Evolutionary conservation across 306 rosid species (phyloP).

Genomic region (Ziziphus jujuba): DNA sequence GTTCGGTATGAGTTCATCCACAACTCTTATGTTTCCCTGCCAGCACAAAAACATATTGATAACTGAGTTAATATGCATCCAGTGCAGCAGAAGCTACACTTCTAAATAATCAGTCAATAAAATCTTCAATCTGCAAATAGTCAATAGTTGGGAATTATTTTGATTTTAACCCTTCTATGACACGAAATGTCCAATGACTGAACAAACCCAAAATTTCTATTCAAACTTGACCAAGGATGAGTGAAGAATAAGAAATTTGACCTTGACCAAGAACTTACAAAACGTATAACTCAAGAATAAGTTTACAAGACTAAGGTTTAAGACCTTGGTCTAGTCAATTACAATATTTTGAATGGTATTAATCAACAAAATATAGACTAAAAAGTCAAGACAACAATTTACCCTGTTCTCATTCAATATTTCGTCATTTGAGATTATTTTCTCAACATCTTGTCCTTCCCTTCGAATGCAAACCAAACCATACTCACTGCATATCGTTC

Average conservation of each 20-base stretch:
- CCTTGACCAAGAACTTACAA: too few relatives aligned
- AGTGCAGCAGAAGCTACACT: background rate
- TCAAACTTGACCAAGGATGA: conserved; percentile 2
- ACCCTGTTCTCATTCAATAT: conserved; percentile 45
- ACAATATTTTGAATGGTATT: background rate
- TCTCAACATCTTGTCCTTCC: conserved; percentile 65
- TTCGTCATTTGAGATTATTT: conserved; percentile 36
- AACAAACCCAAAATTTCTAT: background rate
- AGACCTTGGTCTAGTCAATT: background rate
- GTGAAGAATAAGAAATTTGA: too few relatives aligned
- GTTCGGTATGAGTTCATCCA: conserved; percentile 79
- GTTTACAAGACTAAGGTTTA: background rate
- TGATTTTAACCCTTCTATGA: background rate
- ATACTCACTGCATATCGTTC: conserved; percentile 47
- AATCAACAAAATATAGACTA: background rate
- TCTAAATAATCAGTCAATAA: conserved; percentile 10
- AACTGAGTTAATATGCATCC: background rate
- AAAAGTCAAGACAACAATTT: conserved; percentile 17
- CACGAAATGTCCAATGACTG: background rate
- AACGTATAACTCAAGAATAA: background rate
- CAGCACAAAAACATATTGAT: background rate
- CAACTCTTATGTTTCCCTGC: conserved; percentile 70
- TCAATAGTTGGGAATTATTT: background rate
- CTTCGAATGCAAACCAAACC: conserved; percentile 57
- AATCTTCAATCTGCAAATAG: too few relatives aligned